Base-by-base conservation (phyloP, 495 filamentous ascomycete species). In the Sphaerosporella brunnea region DNA sequence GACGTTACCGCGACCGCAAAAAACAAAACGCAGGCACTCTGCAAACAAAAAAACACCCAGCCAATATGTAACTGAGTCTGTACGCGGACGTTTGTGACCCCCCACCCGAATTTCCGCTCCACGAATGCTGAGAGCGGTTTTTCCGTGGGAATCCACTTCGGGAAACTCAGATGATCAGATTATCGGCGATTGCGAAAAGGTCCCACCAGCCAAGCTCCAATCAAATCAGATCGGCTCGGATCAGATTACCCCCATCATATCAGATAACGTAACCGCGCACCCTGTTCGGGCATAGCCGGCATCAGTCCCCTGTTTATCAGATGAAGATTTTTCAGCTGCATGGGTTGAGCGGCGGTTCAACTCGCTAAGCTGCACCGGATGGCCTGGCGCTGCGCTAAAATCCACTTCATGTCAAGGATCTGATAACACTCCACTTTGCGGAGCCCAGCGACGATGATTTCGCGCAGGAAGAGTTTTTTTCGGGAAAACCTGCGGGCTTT, bases 281-380 rank as follows among this genome's bases (percentile, higher is more conserved):
- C 23, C 20, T 1, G 26, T 18, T 20, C 37, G 2, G 20, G 40
- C 10, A 11, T 9, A 25, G 23, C 13, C 26, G 40, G 7, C 20
- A 23, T 24, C 26, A 7, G 28, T 32, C 13, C 28, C 28, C 5
- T 9, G 15, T 7, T 43, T 43, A 43, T 43, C 40, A 43, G 40
- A 43, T 43, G 40, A 43, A 43, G 40, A 43, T 24, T 43, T 43
- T 43, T 43, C 40, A 11, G 35, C 35, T 37, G 35, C 35, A 9
- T 37, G 35, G 35, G 7, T 32, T 32, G 28, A 32, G 28, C 28
- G 28, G 28, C 13, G 37, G 37, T 16, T 40, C 37, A 16, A 15
- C 37, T 40, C 40, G 40, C 40, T 43, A 43, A 26, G 13, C 21
- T n/a, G n/a, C n/a, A n/a, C n/a, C n/a, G n/a, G n/a, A n/a, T n/a